Evolutionary conservation across 257 asterid genomes (phyloP).

Genomic region (Craterostigma plantagineum): DNA sequence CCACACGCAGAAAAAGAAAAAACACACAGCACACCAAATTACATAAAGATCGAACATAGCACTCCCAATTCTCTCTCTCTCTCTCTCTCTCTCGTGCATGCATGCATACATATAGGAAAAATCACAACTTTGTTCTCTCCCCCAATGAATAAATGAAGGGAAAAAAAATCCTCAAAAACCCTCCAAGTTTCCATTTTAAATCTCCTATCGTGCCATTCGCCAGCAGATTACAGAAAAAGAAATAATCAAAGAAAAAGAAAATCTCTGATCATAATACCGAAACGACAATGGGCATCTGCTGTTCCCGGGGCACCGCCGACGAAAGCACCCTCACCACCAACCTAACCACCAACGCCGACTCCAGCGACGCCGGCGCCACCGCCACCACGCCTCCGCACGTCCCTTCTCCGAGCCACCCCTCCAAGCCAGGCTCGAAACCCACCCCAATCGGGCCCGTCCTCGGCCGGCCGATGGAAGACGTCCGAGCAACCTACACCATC

Average conservation of each 20-base stretch:
- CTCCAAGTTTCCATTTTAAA: not conserved
- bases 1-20: too few species aligned
- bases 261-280: not conserved
- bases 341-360: constrained; percentile 3
- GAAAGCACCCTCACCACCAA: constrained; percentile 6
- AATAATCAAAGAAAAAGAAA: not conserved
- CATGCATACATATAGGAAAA: not conserved
- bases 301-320: constrained; percentile 20
- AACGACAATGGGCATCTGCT: constrained; percentile 37
- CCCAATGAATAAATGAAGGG: not conserved
- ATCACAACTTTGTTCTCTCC: constrained; percentile 12
- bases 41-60: not conserved
- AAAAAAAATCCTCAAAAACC: too few species aligned
- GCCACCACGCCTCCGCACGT: constrained; percentile 17
- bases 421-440: constrained; percentile 15
- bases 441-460: constrained; percentile 32
- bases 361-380: constrained; percentile 4
- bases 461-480: constrained; percentile 55
- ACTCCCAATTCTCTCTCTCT: too few species aligned
- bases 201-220: constrained; percentile 10
- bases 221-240: constrained; percentile 1
- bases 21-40: not conserved
- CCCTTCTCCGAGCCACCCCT: constrained; percentile 21
- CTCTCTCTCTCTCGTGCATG: not conserved
- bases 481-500: constrained; percentile 25